Evolutionary conservation across 768 basidiomycete species (phyloP).

Genomic region (Tubosaeta brunneosetosa): DNA sequence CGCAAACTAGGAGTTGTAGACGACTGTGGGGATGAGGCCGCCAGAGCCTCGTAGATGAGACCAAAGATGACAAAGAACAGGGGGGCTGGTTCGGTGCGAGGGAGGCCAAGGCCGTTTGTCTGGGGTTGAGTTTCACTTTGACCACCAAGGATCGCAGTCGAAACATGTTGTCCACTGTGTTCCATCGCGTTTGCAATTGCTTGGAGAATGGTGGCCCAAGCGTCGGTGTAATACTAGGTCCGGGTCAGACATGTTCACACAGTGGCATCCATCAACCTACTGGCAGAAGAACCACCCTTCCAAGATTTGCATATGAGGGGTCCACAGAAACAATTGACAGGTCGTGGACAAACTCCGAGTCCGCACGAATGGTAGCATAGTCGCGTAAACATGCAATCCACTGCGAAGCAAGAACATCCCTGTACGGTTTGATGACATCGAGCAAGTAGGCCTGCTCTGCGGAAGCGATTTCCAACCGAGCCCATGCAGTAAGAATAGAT

Average conservation of each 20-base stretch:
- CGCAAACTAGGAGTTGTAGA: conserved; percentile 40
- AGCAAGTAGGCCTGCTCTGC: conserved; percentile 68
- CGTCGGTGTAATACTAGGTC: conserved; percentile 75
- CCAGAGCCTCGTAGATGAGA: conserved; percentile 86
- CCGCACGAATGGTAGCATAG: conserved; percentile 85
- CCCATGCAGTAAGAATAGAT: conserved; percentile 93
- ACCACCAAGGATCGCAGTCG: conserved; percentile 85
- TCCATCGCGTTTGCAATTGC: conserved; percentile 83
- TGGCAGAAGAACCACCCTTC: conserved; percentile 86
- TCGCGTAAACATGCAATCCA: conserved; percentile 90
- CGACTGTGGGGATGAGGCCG: conserved; percentile 58
- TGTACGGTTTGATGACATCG: conserved; percentile 79
- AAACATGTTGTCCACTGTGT: conserved; percentile 56
- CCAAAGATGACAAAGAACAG: conserved; percentile 92
- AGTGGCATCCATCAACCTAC: conserved; percentile 43
- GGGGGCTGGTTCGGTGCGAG: conserved; percentile 58
- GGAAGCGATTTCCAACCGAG: conserved; percentile 81
- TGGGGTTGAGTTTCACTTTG: conserved; percentile 26
- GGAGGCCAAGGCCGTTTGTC: conserved; percentile 16
- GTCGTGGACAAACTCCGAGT: conserved; percentile 82
- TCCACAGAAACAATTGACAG: conserved; percentile 71
- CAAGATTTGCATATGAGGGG: conserved; percentile 80
- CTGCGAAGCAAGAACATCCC: conserved; percentile 65
- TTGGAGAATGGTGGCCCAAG: conserved; percentile 80
- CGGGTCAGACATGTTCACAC: background rate